Conservation (phyloP, 2,329 filamentous ascomycete species). For the Leptoxyphium fumago region DNA sequence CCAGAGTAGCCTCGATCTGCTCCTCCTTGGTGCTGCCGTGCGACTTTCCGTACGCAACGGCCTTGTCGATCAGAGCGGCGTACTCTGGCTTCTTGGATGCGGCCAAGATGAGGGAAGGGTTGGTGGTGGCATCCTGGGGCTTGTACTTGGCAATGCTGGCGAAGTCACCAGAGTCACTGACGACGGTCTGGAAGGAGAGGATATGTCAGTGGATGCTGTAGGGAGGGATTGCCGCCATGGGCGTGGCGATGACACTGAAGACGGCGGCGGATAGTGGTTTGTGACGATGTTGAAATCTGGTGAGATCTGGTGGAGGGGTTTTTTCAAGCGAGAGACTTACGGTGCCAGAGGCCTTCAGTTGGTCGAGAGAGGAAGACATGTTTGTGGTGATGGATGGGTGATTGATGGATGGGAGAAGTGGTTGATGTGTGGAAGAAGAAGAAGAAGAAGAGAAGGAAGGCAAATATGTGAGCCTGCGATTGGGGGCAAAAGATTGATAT, state of each 20-base stretch:
- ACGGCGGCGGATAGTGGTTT: no score
- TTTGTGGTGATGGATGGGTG: conserved; percentile 5
- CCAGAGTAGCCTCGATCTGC: conserved; percentile 79
- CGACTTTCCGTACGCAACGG: conserved; percentile 73
- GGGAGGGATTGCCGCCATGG: background rate
- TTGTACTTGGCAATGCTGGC: conserved; percentile 97
- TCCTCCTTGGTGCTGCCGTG: conserved; percentile 52
- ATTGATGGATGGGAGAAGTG: background rate
- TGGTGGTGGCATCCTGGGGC: conserved; percentile 99
- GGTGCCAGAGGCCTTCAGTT: conserved; percentile 93
- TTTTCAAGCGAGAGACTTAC: conserved; percentile 42
- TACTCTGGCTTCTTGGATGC: conserved; percentile 98
- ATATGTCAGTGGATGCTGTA: conserved; percentile 6
- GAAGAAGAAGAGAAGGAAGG: background rate
- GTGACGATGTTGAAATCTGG: conserved; percentile 1
- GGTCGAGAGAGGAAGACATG: conserved; percentile 86
- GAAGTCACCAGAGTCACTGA: conserved; percentile 82
- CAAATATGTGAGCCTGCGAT: background rate
- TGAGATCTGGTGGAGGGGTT: background rate
- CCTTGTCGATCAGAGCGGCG: conserved; percentile 75
- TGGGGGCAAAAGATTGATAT: background rate
- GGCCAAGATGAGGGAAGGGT: conserved; percentile 95
- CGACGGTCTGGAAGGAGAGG: conserved; percentile 53
- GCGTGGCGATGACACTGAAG: conserved; percentile 1
- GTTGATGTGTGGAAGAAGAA: background rate